Conservation (phyloP, 2,329 filamentous ascomycete genomes). For the Trichoderma gracile region DNA sequence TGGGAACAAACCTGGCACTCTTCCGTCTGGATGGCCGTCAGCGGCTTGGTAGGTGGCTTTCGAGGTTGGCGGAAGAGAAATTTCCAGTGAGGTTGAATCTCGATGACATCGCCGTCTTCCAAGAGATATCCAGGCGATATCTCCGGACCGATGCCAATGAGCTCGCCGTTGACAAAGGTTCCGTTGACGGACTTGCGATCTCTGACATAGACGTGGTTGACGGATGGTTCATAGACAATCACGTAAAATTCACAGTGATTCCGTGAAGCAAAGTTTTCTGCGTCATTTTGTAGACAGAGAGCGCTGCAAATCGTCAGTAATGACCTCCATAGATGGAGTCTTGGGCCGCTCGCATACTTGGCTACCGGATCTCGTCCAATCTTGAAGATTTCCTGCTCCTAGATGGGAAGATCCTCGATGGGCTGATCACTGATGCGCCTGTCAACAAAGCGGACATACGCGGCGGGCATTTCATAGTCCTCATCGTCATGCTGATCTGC, state of each 20-base stretch:
- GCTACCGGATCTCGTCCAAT: slow-evolving; percentile 40
- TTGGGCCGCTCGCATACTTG: slow-evolving; percentile 35
- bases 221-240: slow-evolving; percentile 49
- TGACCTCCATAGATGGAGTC: background rate
- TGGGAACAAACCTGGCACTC: slow-evolving; percentile 37
- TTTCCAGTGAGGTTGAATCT: slow-evolving; percentile 43
- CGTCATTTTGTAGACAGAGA: slow-evolving; percentile 42
- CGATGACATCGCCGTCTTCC: slow-evolving; percentile 52
- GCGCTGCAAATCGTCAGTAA: slow-evolving; percentile 35
- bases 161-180: slow-evolving; percentile 51
- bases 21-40: slow-evolving; percentile 37
- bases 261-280: slow-evolving; percentile 49
- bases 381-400: slow-evolving; percentile 38
- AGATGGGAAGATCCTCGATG: slow-evolving; percentile 35
- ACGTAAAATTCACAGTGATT: slow-evolving; percentile 59
- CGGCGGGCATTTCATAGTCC: slow-evolving; percentile 28
- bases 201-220: slow-evolving; percentile 54
- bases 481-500: background rate
- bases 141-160: slow-evolving; percentile 44
- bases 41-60: slow-evolving; percentile 30
- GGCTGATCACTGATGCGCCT: slow-evolving; percentile 29
- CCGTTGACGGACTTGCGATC: slow-evolving; percentile 57
- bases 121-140: slow-evolving; percentile 50
- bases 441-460: slow-evolving; percentile 33
- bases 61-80: slow-evolving; percentile 39